Percentiles rank a stretch among this genome's conserved stretches.
Evolutionary conservation across 768 basidiomycete species (phyloP).

Genomic region (Auricularia cornea): DNA sequence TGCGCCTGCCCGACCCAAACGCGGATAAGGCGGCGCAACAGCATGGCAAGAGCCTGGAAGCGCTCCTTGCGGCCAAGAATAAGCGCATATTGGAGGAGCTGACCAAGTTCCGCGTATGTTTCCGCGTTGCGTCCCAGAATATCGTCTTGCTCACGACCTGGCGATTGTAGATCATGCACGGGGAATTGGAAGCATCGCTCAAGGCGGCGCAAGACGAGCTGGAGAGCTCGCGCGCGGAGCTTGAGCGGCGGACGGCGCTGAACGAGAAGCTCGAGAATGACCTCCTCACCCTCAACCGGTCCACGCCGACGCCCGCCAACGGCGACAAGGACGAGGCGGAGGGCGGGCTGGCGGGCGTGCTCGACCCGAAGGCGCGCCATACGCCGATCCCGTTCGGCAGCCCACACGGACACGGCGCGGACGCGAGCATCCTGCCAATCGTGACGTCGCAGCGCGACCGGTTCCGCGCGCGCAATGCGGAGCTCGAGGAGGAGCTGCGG

Average conservation of each 20-base stretch:
- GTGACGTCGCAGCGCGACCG: conserved; percentile 95
- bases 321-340: background rate
- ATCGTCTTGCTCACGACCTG: too few species aligned
- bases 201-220: conserved; percentile 50
- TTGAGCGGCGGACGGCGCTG: conserved; percentile 67
- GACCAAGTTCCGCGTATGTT: conserved; percentile 74
- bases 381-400: conserved; percentile 65
- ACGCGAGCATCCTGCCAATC: conserved; percentile 95
- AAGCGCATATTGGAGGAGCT: conserved; percentile 86
- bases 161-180: conserved; percentile 72
- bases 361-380: conserved; percentile 13
- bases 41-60: conserved; percentile 78
- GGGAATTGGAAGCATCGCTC: conserved; percentile 69
- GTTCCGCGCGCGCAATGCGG: conserved; percentile 95
- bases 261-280: conserved; percentile 93
- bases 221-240: conserved; percentile 47
- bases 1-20: conserved; percentile 82
- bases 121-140: too few species aligned
- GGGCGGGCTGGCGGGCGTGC: background rate
- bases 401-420: conserved; percentile 35
- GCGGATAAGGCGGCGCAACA: conserved; percentile 63
- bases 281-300: conserved; percentile 69
- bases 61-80: conserved; percentile 88
- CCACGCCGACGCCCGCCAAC: conserved; percentile 28
- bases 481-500: conserved; percentile 96